Conservation (phyloP, 768 basidiomycete genomes). For the Pilatotrama ljubarskyi region DNA sequence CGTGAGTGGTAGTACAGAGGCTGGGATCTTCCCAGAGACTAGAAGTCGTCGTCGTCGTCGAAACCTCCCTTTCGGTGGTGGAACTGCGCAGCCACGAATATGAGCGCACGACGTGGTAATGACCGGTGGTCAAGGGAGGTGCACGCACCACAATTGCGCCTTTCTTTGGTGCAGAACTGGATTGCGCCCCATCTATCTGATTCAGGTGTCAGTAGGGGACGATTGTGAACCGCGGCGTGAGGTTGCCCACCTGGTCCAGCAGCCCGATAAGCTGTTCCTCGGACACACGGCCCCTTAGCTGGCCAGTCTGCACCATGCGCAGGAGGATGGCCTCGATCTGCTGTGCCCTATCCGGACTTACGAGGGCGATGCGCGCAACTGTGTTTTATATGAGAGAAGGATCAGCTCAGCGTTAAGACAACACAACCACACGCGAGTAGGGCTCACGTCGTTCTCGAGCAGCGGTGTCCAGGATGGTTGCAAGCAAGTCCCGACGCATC, state of each 20-base stretch:
- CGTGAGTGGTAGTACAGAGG: not conserved
- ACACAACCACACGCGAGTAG: constrained; percentile 1
- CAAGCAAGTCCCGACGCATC: constrained; percentile 73
- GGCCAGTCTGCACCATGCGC: constrained; percentile 83
- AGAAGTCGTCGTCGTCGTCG: constrained; percentile 37
- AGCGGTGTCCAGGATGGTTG: constrained; percentile 72
- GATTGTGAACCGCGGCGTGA: not conserved
- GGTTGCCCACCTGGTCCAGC: constrained; percentile 69
- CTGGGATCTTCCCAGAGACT: constrained; percentile 14
- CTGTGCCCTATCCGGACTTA: constrained; percentile 77
- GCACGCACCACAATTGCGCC: constrained; percentile 41
- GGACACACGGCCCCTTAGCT: constrained; percentile 71
- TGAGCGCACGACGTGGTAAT: not conserved
- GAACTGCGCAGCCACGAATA: constrained; percentile 21
- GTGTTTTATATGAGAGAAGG: not conserved
- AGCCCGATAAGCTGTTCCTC: constrained; percentile 84
- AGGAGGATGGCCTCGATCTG: constrained; percentile 79
- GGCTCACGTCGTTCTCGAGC: constrained; percentile 78
- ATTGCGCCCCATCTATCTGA: constrained; percentile 48
- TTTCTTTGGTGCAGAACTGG: constrained; percentile 38
- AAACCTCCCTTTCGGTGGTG: constrained; percentile 39
- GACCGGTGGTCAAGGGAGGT: not conserved
- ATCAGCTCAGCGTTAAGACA: not conserved
- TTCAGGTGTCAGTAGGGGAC: not conserved
- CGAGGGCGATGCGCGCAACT: constrained; percentile 89